These are phyloP conservation scores for Ampelomyces quisqualis DNA, from an alignment of 2,329 filamentous ascomycete genomes.

Conservation along the genomic window DNA sequence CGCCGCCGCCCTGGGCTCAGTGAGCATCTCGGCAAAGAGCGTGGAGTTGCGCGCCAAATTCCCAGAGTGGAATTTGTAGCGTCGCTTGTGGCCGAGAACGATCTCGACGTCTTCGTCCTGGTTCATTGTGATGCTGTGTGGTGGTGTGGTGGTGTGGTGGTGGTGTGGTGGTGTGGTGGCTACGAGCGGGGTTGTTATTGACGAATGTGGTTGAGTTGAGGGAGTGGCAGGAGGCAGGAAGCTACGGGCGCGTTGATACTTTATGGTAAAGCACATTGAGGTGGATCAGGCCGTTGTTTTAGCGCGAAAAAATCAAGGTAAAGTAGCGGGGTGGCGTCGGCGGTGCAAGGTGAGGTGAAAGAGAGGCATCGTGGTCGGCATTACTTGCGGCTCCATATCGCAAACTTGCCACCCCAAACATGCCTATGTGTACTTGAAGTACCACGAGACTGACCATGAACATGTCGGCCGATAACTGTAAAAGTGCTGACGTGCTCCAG, in stretches of 20 bases:
- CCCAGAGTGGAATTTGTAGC: slow-evolving; percentile 40
- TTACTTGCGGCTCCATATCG: too few relatives aligned
- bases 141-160: slow-evolving; percentile 1
- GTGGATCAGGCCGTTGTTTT: not conserved
- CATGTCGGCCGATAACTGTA: too few relatives aligned
- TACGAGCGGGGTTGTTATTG: not conserved
- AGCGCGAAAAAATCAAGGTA: not conserved
- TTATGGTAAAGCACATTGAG: not conserved
- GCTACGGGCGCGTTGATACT: not conserved
- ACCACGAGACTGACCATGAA: too few relatives aligned
- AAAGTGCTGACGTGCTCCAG: slow-evolving; percentile 1
- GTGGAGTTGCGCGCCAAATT: slow-evolving; percentile 37
- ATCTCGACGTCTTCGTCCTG: slow-evolving; percentile 41
- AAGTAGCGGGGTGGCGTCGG: not conserved
- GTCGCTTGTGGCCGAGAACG: slow-evolving; percentile 30
- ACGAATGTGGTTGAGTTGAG: not conserved
- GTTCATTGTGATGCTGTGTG: slow-evolving; percentile 24
- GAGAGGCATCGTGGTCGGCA: too few relatives aligned
- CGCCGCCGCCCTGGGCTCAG: slow-evolving; percentile 30
- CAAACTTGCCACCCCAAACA: too few relatives aligned
- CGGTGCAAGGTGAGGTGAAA: slow-evolving; percentile 1
- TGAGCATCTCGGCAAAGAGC: slow-evolving; percentile 34
- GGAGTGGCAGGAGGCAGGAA: slow-evolving; percentile 1
- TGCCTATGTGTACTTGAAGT: too few relatives aligned
- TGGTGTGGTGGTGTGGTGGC: not conserved